Conservation (phyloP, 805 yeast species). For the Kazachstania taianensis region DNA sequence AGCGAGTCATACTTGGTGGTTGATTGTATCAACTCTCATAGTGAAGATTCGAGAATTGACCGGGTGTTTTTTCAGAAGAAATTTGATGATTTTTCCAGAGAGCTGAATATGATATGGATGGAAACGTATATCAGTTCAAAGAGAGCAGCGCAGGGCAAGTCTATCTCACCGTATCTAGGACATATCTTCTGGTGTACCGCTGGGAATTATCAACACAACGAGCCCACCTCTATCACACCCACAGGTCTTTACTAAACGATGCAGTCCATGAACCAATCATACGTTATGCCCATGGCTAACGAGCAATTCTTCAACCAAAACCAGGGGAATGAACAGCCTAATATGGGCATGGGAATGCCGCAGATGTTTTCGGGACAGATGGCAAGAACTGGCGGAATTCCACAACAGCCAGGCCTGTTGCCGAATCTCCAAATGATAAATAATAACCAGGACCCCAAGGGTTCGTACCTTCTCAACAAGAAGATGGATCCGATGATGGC, state of each 20-base stretch:
- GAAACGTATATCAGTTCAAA: too few relatives aligned
- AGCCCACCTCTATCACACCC: too few relatives aligned
- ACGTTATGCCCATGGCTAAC: slow-evolving; percentile 18
- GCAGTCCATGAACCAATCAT: slow-evolving; percentile 25
- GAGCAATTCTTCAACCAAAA: slow-evolving; percentile 22
- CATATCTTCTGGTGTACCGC: too few relatives aligned
- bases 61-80: slow-evolving; percentile 4
- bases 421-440: slow-evolving; percentile 12
- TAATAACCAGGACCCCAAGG: slow-evolving; percentile 8
- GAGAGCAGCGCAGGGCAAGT: too few relatives aligned
- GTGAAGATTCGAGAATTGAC: background rate
- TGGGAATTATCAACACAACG: too few relatives aligned
- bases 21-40: background rate
- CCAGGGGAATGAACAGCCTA: slow-evolving; percentile 17
- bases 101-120: too few relatives aligned
- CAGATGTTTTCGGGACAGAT: slow-evolving; percentile 24
- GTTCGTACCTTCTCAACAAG: slow-evolving; percentile 22
- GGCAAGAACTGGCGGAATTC: slow-evolving; percentile 17
- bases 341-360: slow-evolving; percentile 21
- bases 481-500: slow-evolving; percentile 18
- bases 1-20: too few relatives aligned
- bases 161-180: too few relatives aligned
- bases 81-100: too few relatives aligned
- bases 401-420: slow-evolving; percentile 15
- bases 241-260: too few relatives aligned